Evolutionary conservation across 148 eudicot genomes (phyloP).

Genomic region (Fagopyrum esculentum): DNA sequence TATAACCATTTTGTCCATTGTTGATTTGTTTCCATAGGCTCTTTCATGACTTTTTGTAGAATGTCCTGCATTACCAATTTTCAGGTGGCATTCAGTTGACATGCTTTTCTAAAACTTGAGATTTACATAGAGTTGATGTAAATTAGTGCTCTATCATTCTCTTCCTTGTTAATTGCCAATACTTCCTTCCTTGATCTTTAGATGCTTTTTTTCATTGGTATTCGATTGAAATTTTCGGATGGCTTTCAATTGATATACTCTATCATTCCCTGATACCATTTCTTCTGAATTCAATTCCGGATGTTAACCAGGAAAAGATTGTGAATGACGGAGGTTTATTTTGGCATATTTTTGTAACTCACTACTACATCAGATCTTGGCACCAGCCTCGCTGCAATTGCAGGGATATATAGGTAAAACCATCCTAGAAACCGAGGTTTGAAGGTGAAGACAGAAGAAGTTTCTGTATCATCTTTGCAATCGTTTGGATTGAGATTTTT

Average conservation of each 20-base stretch:
- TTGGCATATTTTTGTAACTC: background rate
- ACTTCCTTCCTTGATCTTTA: too few relatives aligned
- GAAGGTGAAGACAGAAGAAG: background rate
- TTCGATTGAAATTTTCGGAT: too few relatives aligned
- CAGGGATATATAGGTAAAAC: background rate
- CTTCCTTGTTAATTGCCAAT: constrained; percentile 36
- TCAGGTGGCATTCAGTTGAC: background rate
- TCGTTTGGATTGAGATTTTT: too few relatives aligned
- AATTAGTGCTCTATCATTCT: background rate
- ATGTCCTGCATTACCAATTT: background rate
- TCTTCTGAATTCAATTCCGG: constrained; percentile 24
- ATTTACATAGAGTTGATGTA: background rate
- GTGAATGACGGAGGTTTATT: constrained; percentile 84
- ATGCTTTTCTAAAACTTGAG: background rate
- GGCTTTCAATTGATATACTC: too few relatives aligned
- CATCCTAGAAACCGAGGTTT: background rate
- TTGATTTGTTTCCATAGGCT: background rate
- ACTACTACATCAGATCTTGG: background rate
- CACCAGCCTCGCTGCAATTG: background rate
- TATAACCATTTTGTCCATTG: background rate
- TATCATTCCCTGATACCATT: background rate
- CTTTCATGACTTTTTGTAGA: background rate
- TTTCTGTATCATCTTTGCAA: too few relatives aligned
- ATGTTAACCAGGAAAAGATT: constrained; percentile 80
- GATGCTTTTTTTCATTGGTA: too few relatives aligned